Base-by-base conservation (phyloP, 768 basidiomycete genomes). In the Fistulinella prunicolor region DNA sequence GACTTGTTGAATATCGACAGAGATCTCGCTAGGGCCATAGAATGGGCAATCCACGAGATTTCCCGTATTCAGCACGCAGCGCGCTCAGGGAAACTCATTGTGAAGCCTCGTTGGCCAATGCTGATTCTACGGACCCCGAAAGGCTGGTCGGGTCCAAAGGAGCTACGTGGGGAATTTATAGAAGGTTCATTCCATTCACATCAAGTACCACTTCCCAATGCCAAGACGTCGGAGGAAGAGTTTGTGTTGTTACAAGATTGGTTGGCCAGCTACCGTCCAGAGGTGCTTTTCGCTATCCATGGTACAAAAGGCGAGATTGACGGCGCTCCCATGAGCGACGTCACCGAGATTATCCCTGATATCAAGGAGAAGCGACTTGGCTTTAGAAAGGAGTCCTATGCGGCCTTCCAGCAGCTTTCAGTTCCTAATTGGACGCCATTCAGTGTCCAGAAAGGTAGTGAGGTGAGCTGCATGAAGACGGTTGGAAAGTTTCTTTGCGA, bases 71-170 rank as follows among this genome's bases (percentile, higher is more conserved):
- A 96, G 63, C 65, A 67, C 0, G 89, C 86, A 0, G 92, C 93
- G 16, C 82, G 93, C 38, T 72, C 70, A 10, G 88, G 87, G 2
- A 78, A 83, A 3, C 83, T 91, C 14, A 81, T 90, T 53, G 73
- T 82, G 43, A 94, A 94, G 71, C 93, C 93, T n/a, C 78, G 89
- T 36, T 94, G 89, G 89, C 93, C 93, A 4, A 77, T 94, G 62
- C 72, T 96, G 53, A 79, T 94, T 58, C 76, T 94, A 38, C 81
- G 92, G 37, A 89, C 89, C 1, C 90, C 91, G 9, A 95, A 95
- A 69, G 81, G 90, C 21, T 82, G 79, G 73, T 74, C 82, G 6
- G 85, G 86, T 5, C 89, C 89, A 2, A 82, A 82, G 54, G 54
- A 68, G 19, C 62, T 87, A 23, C 74, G 80, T 43, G 87, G 82